Percentiles rank a stretch among this genome's conserved stretches.
Conservation (phyloP, 2,329 filamentous ascomycete species). For the Aspergillus aculeatinus region DNA sequence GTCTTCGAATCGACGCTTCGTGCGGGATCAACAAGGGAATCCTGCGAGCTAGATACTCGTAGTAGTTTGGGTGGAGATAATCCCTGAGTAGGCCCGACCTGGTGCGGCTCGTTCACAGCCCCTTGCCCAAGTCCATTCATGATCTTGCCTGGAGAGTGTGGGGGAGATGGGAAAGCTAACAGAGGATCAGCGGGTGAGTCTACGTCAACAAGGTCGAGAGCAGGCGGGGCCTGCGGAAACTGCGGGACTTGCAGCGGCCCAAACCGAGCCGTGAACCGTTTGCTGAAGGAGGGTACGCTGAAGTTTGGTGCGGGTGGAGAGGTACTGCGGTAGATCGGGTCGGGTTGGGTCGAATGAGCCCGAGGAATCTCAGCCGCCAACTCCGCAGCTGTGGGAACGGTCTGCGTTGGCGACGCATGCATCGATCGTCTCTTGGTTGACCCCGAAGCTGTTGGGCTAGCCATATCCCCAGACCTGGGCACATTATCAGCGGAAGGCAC, state of each 20-base stretch:
- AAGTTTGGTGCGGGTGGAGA: conserved; percentile 43
- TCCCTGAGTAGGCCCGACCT: not conserved
- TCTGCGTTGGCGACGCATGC: conserved; percentile 17
- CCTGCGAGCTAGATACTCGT: conserved; percentile 2
- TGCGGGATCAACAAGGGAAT: not conserved
- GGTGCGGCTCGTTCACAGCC: conserved; percentile 22
- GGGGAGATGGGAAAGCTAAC: conserved; percentile 30
- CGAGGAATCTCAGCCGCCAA: conserved; percentile 16
- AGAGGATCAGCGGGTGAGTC: conserved; percentile 17
- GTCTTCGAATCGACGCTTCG: not conserved
- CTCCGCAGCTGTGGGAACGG: conserved; percentile 16
- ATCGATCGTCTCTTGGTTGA: conserved; percentile 30
- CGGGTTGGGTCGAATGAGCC: conserved; percentile 26
- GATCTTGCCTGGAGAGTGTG: conserved; percentile 33
- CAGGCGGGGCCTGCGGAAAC: conserved; percentile 18
- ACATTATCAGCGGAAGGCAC: conserved; percentile 19
- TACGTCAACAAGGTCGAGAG: conserved; percentile 15
- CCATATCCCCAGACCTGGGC: conserved; percentile 12
- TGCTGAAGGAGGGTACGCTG: conserved; percentile 43
- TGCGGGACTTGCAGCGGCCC: conserved; percentile 16
- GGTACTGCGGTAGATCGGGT: conserved; percentile 28
- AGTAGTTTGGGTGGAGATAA: not conserved
- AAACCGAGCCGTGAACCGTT: conserved; percentile 32
- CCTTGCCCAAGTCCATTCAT: conserved; percentile 23
- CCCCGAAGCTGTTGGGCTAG: conserved; percentile 24